These are phyloP conservation scores for Chaetomium globosum DNA, from an alignment of 2,329 filamentous ascomycete species.

Conservation along the genomic window DNA sequence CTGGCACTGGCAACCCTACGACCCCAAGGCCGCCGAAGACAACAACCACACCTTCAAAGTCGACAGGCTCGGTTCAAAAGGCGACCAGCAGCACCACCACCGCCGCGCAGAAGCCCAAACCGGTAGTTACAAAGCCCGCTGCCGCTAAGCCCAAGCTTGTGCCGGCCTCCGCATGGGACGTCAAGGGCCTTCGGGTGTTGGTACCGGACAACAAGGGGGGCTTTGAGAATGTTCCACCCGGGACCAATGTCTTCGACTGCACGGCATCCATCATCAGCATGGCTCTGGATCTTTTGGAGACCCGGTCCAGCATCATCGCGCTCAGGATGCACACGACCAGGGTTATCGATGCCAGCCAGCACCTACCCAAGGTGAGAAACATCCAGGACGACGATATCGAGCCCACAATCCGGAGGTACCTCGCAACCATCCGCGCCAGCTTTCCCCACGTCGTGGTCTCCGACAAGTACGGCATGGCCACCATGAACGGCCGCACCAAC, in stretches of 20 bases:
- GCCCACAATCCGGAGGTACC: neutral
- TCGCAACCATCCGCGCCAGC: constrained; percentile 8
- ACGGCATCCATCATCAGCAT: neutral
- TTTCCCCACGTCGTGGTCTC: constrained; percentile 19
- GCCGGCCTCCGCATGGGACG: neutral
- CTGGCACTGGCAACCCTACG: too few species aligned
- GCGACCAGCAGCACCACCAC: too few species aligned
- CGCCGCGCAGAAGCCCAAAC: neutral
- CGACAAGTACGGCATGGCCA: constrained; percentile 11
- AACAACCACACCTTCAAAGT: too few species aligned
- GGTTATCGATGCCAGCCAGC: neutral
- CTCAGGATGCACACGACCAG: neutral
- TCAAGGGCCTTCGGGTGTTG: neutral
- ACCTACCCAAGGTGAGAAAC: neutral
- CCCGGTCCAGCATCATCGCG: neutral
- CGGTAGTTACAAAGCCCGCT: neutral
- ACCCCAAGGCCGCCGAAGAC: too few species aligned
- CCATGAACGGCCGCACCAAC: constrained; percentile 23
- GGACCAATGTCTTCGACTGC: neutral
- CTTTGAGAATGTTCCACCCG: neutral
- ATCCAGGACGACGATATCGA: constrained; percentile 6
- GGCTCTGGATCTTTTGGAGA: constrained; percentile 3
- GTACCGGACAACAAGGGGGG: neutral
- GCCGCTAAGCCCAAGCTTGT: neutral
- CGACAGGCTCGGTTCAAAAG: too few species aligned